A percentile compares a stretch with the other conserved stretches of the same genome.
Conservation (phyloP, 805 yeast genomes). For the Candida alai region DNA sequence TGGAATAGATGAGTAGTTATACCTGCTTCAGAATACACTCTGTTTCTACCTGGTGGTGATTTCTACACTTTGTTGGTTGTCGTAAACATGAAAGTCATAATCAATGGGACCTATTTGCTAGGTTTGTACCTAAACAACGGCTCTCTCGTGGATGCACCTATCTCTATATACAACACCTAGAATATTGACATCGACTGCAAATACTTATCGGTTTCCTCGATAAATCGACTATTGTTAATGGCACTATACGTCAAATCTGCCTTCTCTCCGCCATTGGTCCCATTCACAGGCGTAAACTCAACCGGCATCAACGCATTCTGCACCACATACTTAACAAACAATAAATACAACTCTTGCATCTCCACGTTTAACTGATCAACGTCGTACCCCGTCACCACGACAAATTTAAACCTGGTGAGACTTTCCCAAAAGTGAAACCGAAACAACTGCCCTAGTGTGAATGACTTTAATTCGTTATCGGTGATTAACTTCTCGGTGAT, state of each 20-base stretch:
- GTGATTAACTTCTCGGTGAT: conserved; percentile 54
- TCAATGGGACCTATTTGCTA: no score
- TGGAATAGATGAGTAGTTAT: no score
- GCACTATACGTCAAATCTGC: conserved; percentile 5
- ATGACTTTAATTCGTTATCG: conserved; percentile 43
- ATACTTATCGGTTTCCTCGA: conserved; percentile 48
- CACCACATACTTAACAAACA: conserved; percentile 59
- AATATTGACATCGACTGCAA: conserved; percentile 25
- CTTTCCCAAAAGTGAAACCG: conserved; percentile 80
- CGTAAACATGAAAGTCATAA: no score
- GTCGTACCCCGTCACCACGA: conserved; percentile 63
- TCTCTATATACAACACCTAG: not conserved
- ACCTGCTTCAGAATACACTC: no score
- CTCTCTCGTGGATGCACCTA: no score
- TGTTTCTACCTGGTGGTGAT: no score
- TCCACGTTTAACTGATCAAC: conserved; percentile 53
- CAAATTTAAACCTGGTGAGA: conserved; percentile 72
- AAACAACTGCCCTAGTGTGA: conserved; percentile 64
- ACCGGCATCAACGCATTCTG: conserved; percentile 53
- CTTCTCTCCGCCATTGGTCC: conserved; percentile 26
- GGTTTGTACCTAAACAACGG: no score
- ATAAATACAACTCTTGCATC: conserved; percentile 55
- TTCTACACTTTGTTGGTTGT: no score
- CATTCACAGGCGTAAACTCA: conserved; percentile 42
- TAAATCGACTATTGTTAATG: conserved; percentile 49